Percentiles rank a stretch among this genome's conserved stretches.
Conservation (phyloP, 495 filamentous ascomycete genomes). For the Neurospora intermedia region DNA sequence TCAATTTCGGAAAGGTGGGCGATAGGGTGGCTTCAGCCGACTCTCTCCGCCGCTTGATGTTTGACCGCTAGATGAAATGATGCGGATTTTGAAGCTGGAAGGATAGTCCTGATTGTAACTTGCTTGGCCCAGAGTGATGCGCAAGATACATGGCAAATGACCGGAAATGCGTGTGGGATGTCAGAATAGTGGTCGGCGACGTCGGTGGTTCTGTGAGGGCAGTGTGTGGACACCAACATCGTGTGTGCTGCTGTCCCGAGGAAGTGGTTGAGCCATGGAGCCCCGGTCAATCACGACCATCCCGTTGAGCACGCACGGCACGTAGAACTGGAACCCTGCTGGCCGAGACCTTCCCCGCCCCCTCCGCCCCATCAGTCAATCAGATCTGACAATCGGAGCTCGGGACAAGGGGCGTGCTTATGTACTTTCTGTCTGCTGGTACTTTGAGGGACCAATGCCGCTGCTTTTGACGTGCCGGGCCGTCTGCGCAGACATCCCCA, state of each 20-base stretch:
- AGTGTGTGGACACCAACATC: neutral
- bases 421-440: neutral
- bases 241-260: constrained; percentile 15
- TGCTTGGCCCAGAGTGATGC: neutral
- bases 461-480: neutral
- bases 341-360: constrained; percentile 5
- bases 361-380: constrained; percentile 2
- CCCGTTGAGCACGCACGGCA: constrained; percentile 7
- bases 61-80: neutral
- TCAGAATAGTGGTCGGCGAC: neutral
- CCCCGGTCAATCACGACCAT: constrained; percentile 20
- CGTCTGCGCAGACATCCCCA: neutral
- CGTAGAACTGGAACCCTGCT: constrained; percentile 10
- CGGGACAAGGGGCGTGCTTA: neutral
- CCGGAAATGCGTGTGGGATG: neutral
- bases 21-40: neutral
- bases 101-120: neutral
- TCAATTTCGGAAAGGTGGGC: neutral
- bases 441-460: neutral
- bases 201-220: neutral
- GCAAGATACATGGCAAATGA: neutral
- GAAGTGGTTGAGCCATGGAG: constrained; percentile 20
- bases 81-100: neutral
- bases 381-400: constrained; percentile 1
- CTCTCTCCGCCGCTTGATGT: neutral